Conservation (phyloP, 305 asterid genomes). For the Fraxinus paxiana region DNA sequence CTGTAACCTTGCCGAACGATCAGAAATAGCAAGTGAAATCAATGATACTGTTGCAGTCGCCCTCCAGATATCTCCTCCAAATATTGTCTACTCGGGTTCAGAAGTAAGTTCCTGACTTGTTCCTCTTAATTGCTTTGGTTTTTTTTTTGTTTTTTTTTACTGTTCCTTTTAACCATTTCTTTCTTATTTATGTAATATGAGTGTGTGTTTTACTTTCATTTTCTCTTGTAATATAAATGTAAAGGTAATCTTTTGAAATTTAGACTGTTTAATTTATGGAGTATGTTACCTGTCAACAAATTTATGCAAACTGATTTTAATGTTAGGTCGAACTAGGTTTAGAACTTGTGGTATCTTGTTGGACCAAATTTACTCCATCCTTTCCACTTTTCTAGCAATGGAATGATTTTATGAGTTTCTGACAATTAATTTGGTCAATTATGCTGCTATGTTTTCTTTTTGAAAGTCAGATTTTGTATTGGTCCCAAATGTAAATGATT, state of each 20-base stretch:
- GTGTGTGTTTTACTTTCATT: background rate
- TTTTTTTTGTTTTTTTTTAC: too few species aligned
- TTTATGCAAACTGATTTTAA: background rate
- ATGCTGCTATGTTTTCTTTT: background rate
- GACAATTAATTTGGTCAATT: background rate
- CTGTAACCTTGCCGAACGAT: conserved; percentile 11
- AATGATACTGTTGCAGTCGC: conserved; percentile 83
- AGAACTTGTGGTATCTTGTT: conserved; percentile 2
- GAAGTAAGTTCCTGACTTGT: conserved; percentile 40
- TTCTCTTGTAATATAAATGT: background rate
- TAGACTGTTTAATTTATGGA: background rate
- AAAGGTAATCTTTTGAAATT: background rate
- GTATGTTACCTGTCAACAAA: background rate
- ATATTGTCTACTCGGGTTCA: conserved; percentile 73
- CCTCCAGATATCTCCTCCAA: conserved; percentile 83
- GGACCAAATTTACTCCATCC: background rate
- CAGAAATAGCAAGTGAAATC: conserved; percentile 30
- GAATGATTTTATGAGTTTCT: background rate
- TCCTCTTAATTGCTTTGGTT: background rate
- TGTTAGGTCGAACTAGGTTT: background rate
- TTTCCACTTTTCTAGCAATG: conserved; percentile 4
- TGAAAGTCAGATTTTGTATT: background rate
- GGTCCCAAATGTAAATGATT: background rate
- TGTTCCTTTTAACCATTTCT: background rate
- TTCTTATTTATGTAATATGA: too few species aligned